Base-by-base conservation (phyloP, 176 grass and related monocot species). In the Oryza coarctata region DNA sequence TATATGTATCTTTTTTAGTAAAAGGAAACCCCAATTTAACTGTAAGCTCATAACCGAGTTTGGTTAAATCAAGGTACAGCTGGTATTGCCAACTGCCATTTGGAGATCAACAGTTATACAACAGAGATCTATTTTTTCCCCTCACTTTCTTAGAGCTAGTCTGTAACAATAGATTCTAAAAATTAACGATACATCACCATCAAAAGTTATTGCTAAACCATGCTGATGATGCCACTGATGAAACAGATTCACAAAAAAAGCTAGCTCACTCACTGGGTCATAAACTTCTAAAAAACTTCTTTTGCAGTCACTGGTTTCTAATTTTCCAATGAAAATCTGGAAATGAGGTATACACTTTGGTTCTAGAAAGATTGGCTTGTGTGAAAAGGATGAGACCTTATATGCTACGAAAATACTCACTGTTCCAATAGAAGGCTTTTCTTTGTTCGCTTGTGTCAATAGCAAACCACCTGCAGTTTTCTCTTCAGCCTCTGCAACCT, bases 401-500 rank as follows among this genome's bases (percentile, higher is more conserved):
- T 60, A 25, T 60, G 55, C 55, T 60, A 74, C 28, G 44, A 50
- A 70, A 80, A 71, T 64, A 66, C 91, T 93, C 55, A 93, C 91
- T 12, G 88, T 93, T 78, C 91, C 91, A 62, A 85, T 31, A 65
- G 91, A 90, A 71, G 91, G 91, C 11, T 85, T 93, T 60, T 93
- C 91, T 84, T 93, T 90, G 12, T 57, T 63, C 0, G 82, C 78
- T 57, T 85, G 81, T 15, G 85, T 93, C 74, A 93, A 76, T 8
- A 93, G 82, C 74, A 93, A 82, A 79, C 91, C 88, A 22, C 91
- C 91, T 63, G 82, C 34, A 63, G 91, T 93, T 87, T 85, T 73
- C 62, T 88, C 88, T 85, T 93, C 88, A 76, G 85, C 88, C 72
- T 87, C 88, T 61, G 85, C 88, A 76, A 93, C 78, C 91, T 93